Conservation (phyloP, 2,329 filamentous ascomycete species). For the Immersiporthe knoxdaviesiana region DNA sequence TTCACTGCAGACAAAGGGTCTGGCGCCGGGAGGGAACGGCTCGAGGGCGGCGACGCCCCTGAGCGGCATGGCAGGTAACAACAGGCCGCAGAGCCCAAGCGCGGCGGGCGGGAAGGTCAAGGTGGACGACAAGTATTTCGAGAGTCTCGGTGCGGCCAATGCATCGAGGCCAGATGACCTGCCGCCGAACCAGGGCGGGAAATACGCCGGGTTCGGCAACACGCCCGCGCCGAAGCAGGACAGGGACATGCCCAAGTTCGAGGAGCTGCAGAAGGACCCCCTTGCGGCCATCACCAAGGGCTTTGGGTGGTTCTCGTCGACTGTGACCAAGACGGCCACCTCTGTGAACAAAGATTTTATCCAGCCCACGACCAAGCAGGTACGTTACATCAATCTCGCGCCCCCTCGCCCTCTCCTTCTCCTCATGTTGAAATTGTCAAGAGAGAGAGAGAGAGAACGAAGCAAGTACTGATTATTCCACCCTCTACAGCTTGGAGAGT, state of each 20-base stretch:
- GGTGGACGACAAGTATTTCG: conserved; percentile 88
- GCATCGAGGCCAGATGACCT: conserved; percentile 72
- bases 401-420: conserved; percentile 8
- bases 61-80: conserved; percentile 45
- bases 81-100: conserved; percentile 44
- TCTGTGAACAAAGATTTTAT: conserved; percentile 89
- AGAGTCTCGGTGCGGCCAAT: conserved; percentile 81
- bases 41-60: conserved; percentile 35
- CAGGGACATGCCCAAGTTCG: conserved; percentile 65
- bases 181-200: conserved; percentile 88
- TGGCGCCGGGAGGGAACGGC: conserved; percentile 20
- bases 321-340: conserved; percentile 88
- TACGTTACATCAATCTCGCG: conserved; percentile 53
- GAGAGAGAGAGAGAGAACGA: background rate
- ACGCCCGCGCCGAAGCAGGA: conserved; percentile 58
- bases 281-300: conserved; percentile 86
- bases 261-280: conserved; percentile 90
- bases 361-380: conserved; percentile 88
- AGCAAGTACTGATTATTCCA: conserved; percentile 9
- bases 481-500: conserved; percentile 69
- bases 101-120: conserved; percentile 54
- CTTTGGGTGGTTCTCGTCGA: conserved; percentile 90
- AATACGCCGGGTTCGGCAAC: conserved; percentile 89
- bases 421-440: too few relatives aligned
- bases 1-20: conserved; percentile 18